Evolutionary conservation across 768 basidiomycete species (phyloP), one percentile per base, ranked within the genome.

Genomic region (Kwoniella sp.): DNA sequence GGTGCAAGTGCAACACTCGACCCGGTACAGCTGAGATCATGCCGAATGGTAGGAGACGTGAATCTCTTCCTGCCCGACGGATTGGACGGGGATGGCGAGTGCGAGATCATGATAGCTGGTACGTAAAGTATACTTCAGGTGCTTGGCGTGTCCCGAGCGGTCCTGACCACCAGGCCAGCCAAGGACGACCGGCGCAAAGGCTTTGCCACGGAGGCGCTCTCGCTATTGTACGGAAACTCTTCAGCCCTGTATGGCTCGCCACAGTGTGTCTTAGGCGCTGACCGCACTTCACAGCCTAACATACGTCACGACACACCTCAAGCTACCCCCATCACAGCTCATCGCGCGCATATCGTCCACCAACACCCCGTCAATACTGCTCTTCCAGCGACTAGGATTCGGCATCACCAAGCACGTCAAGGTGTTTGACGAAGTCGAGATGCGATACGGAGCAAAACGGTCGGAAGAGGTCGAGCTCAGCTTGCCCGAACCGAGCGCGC

Each of bases 31-130:
- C 53, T 62, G 73, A 77, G 62, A 32, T 23, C 73, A 68, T 65
- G 78, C 53, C 80, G 79, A 9, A 91, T 93, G 89, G 76, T 92
- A 17, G 92, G 92, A 27, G 92, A 96, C 69, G 89, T 90, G 29
- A 95, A 95, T 71, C 74, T 95, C 23, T 95, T 95, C 71, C 74
- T 93, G 36, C 85, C 85, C 39, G 83, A 83, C 39, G 59, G 77
- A 75, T 80, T 82, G 49, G 40, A 46, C n/a, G 67, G 48, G 12
- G 84, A 89, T 57, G 87, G 82, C 2, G 92, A 96, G 66, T 81
- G 84, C 23, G 89, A 93, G 71, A 84, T 93, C 54, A 96, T 93
- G 91, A 86, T 93, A 55, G 89, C 90, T 63, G 86, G 88, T 84
- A 56, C 50, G 77, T 59, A 43, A 27, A 19, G 37, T 38, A 38